These are phyloP conservation scores for Curvularia sp. DNA, from an alignment of 2,329 filamentous ascomycete genomes.

Conservation along the genomic window DNA sequence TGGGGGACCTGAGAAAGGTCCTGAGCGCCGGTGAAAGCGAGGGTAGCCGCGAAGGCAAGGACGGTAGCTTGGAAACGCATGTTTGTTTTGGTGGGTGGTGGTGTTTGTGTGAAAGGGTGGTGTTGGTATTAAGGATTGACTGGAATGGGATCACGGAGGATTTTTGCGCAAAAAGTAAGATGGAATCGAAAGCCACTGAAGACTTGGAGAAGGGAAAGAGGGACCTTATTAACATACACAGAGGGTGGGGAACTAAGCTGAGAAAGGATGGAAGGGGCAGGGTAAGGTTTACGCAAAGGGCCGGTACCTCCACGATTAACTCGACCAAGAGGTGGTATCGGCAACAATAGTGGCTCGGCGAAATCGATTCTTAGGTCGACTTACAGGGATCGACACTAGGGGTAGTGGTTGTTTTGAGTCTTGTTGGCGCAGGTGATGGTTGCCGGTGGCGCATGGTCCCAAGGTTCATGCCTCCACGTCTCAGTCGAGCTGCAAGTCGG, in stretches of 20 bases:
- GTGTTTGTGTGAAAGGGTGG: background rate
- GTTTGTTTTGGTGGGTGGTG: constrained; percentile 14
- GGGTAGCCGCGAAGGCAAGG: constrained; percentile 35
- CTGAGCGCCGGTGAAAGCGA: constrained; percentile 40
- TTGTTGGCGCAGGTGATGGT: background rate
- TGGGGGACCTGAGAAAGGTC: constrained; percentile 36
- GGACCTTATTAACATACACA: background rate
- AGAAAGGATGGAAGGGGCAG: background rate
- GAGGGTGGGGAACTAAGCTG: background rate
- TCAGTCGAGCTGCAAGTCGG: background rate
- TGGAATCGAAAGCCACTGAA: constrained; percentile 1
- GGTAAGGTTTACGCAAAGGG: constrained; percentile 1
- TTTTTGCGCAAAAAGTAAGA: background rate
- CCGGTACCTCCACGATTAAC: background rate
- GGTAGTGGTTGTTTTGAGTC: background rate
- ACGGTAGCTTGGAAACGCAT: constrained; percentile 43
- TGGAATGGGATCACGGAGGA: background rate
- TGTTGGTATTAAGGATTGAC: constrained; percentile 2
- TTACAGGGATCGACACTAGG: background rate
- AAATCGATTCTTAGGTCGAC: background rate
- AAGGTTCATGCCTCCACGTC: background rate
- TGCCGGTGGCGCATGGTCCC: background rate
- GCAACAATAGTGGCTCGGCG: background rate
- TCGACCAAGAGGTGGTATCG: background rate
- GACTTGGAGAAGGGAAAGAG: background rate